A percentile compares a stretch with the other conserved stretches of the same genome.
phyloP scores from a whole-genome alignment of 129 eudicot genomes.

The Arctium lappa region DNA sequence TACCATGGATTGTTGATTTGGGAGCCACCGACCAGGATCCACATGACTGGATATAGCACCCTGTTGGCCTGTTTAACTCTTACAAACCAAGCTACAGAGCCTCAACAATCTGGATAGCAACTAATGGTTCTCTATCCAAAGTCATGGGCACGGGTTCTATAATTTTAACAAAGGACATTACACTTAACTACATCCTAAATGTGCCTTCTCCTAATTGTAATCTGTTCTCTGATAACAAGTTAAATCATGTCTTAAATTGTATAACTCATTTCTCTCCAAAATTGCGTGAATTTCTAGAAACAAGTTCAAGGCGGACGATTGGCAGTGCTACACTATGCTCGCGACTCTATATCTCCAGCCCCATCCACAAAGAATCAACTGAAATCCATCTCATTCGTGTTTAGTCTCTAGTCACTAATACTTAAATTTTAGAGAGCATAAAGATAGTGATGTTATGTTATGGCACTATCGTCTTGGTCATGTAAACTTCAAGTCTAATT shows the following conservation, averaged over 20 bases:
- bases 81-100: too few species aligned
- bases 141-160: too few species aligned
- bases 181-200: not conserved
- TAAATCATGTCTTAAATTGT: not conserved
- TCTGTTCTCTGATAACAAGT: not conserved
- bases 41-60: too few species aligned
- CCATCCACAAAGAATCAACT: not conserved
- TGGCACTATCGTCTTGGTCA: not conserved
- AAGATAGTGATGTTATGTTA: not conserved
- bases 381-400: not conserved
- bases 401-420: not conserved
- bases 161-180: not conserved
- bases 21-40: too few species aligned
- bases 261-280: not conserved
- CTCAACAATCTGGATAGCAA: too few species aligned
- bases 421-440: not conserved
- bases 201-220: not conserved
- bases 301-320: not conserved
- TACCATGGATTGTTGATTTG: too few species aligned
- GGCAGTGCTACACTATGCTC: not conserved
- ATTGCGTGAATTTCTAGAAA: not conserved
- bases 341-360: not conserved
- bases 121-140: too few species aligned
- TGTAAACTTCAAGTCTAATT: not conserved
- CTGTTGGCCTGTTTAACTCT: too few species aligned